A percentile compares a stretch with the other conserved stretches of the same genome.
Conservation (phyloP, 257 asterid genomes). For the Haberlea rhodopensis region DNA sequence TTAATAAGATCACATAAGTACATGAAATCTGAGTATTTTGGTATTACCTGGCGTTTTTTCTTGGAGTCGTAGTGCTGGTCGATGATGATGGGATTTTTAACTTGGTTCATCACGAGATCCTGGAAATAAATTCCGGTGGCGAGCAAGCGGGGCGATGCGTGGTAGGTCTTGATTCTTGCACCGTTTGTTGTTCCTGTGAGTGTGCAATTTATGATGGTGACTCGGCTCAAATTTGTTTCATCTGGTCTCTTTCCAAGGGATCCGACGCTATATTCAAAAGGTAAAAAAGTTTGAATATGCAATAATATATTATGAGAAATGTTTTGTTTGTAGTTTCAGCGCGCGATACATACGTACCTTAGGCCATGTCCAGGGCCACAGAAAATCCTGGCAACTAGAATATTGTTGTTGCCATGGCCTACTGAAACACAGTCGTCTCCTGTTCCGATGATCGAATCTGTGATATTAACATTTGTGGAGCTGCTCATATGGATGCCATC, state of each 20-base stretch:
- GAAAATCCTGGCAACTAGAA: constrained; percentile 26
- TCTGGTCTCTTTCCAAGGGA: constrained; percentile 60
- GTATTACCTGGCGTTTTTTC: constrained; percentile 27
- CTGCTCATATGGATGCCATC: constrained; percentile 65
- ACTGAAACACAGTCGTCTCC: constrained; percentile 60
- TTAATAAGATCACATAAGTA: too few relatives aligned
- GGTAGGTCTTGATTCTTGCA: constrained; percentile 69
- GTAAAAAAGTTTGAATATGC: background rate
- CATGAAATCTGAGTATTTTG: too few relatives aligned
- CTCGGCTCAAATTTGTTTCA: constrained; percentile 39
- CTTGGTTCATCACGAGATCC: constrained; percentile 44
- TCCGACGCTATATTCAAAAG: constrained; percentile 47
- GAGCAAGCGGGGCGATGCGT: constrained; percentile 34
- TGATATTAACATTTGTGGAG: constrained; percentile 32
- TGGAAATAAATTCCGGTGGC: constrained; percentile 41
- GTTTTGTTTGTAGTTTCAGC: too few relatives aligned
- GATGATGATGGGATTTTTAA: constrained; percentile 64
- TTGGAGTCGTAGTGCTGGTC: constrained; percentile 67
- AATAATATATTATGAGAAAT: too few relatives aligned
- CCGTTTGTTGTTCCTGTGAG: constrained; percentile 63
- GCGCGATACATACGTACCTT: too few relatives aligned
- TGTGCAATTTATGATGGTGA: constrained; percentile 51
- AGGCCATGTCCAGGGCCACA: constrained; percentile 75
- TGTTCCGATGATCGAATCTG: constrained; percentile 43
- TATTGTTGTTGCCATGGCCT: constrained; percentile 42